Evolutionary conservation across 306 rosid genomes (phyloP).

Genomic region (Urtica urens): DNA sequence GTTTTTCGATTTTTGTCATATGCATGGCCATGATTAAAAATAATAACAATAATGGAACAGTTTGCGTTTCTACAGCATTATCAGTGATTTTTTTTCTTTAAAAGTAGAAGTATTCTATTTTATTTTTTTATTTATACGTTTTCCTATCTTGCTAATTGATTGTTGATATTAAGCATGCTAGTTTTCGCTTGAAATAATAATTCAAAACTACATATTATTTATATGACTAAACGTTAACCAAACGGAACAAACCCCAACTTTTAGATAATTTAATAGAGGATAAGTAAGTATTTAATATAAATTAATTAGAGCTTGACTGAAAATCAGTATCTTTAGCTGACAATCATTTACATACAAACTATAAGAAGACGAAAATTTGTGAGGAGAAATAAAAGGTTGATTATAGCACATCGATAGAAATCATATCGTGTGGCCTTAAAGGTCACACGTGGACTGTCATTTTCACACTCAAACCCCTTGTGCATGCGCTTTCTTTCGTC

Average conservation of each 20-base stretch:
- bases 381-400: conserved; percentile 26
- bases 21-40: conserved; percentile 20
- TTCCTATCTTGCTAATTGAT: conserved; percentile 8
- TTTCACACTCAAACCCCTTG: conserved; percentile 42
- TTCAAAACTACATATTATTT: too few species aligned
- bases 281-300: too few species aligned
- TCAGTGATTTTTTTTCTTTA: conserved; percentile 49
- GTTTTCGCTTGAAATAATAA: too few species aligned
- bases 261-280: too few species aligned
- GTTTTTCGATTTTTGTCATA: not conserved
- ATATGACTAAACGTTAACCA: too few species aligned
- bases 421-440: conserved; percentile 48
- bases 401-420: conserved; percentile 25
- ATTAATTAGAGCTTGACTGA: too few species aligned
- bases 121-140: conserved; percentile 37
- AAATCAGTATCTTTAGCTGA: too few species aligned
- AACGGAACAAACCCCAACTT: too few species aligned
- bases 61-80: conserved; percentile 14
- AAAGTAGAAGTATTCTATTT: conserved; percentile 21
- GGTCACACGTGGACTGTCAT: conserved; percentile 71
- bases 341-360: conserved; percentile 29
- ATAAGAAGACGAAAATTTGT: conserved; percentile 12
- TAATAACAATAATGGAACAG: conserved; percentile 34
- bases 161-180: conserved; percentile 54
- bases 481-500: conserved; percentile 57